Conservation (phyloP, 352 stramenopile genomes). For the Achlya hypogyna region DNA sequence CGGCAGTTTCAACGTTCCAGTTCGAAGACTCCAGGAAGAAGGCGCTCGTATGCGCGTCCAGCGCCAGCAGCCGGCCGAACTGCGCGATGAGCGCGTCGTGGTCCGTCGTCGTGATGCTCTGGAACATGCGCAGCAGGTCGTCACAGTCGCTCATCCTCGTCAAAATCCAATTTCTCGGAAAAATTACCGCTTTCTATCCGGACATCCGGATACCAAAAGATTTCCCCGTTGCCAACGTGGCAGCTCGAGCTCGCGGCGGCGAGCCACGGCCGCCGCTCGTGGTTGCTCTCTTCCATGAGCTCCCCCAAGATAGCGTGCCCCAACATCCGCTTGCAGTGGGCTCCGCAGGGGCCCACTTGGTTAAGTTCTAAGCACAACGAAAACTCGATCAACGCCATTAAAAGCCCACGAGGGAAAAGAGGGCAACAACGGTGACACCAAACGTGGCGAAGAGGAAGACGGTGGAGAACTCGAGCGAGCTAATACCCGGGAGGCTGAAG, state of each 20-base stretch:
- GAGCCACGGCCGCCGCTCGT: background rate
- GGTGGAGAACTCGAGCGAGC: conserved; percentile 48
- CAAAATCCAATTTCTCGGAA: conserved; percentile 18
- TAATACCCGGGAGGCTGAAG: conserved; percentile 56
- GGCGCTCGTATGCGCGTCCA: conserved; percentile 52
- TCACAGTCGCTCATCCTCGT: conserved; percentile 26
- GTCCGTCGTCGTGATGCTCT: conserved; percentile 80
- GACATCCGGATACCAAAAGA: background rate
- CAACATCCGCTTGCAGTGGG: no score
- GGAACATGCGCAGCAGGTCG: conserved; percentile 79
- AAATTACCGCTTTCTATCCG: background rate
- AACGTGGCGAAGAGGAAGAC: conserved; percentile 58
- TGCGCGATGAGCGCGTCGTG: conserved; percentile 79
- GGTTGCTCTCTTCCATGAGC: no score
- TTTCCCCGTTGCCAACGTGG: background rate
- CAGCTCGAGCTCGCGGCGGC: background rate
- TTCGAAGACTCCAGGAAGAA: conserved; percentile 85
- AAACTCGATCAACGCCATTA: background rate
- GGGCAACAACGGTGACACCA: conserved; percentile 51
- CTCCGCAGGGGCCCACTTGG: no score
- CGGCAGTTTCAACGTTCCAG: conserved; percentile 81
- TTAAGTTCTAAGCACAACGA: no score
- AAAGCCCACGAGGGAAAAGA: conserved; percentile 37
- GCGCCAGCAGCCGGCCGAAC: conserved; percentile 64
- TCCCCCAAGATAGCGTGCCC: no score